A percentile compares a stretch with the other conserved stretches of the same genome.
Conservation (phyloP, 2,329 filamentous ascomycete species). For the Diatrype stigma region DNA sequence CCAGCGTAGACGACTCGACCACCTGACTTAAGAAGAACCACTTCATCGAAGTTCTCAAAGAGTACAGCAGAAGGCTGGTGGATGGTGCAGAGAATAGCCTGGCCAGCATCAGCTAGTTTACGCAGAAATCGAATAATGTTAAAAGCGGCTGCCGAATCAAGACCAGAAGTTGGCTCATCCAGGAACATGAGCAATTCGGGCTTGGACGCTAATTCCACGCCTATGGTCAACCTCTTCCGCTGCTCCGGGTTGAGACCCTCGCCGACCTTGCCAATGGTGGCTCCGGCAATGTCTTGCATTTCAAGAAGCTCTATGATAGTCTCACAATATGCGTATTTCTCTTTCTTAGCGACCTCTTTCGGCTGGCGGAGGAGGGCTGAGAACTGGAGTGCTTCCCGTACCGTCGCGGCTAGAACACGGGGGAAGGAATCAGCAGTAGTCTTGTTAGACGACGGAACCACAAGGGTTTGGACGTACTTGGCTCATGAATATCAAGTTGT, state of each 20-base stretch:
- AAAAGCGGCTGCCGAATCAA: conserved; percentile 55
- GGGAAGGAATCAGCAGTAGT: background rate
- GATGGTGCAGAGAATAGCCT: conserved; percentile 57
- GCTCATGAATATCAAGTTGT: conserved; percentile 65
- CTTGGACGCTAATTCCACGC: conserved; percentile 52
- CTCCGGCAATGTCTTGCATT: conserved; percentile 63
- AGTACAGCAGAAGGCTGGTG: conserved; percentile 55
- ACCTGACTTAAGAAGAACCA: conserved; percentile 49
- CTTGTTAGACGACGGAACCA: background rate
- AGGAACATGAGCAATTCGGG: conserved; percentile 60
- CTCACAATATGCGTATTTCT: conserved; percentile 67
- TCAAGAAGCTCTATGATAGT: conserved; percentile 66
- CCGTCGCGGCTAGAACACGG: conserved; percentile 43
- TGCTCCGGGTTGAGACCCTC: conserved; percentile 59
- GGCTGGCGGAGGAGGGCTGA: conserved; percentile 62
- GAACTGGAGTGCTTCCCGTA: conserved; percentile 62
- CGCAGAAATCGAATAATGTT: conserved; percentile 59
- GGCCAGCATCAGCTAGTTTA: conserved; percentile 56
- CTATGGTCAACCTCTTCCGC: conserved; percentile 52
- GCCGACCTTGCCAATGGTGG: conserved; percentile 56
- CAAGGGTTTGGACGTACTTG: conserved; percentile 29
- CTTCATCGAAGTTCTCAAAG: conserved; percentile 54
- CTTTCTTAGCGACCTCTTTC: conserved; percentile 48
- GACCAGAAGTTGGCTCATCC: conserved; percentile 58
- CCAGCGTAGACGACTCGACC: conserved; percentile 53